A percentile compares a stretch with the other conserved stretches of the same genome.
phyloP scores from a whole-genome alignment of 495 filamentous ascomycete genomes.

The Tuber magnatum region DNA sequence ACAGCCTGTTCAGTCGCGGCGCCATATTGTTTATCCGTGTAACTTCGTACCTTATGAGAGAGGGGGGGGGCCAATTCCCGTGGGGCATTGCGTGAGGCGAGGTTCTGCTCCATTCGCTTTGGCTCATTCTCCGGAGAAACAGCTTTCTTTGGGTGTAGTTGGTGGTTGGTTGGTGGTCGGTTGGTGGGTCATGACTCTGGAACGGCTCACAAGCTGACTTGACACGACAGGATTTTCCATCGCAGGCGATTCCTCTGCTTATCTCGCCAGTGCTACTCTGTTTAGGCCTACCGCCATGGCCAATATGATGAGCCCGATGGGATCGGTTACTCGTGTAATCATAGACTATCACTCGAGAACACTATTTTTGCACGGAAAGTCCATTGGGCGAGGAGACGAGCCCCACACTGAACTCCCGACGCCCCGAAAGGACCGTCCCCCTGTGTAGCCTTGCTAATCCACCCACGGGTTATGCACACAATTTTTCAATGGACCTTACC shows the following conservation, averaged over 20 bases:
- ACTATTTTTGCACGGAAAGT: no score
- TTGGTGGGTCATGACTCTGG: not conserved
- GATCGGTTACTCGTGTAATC: not conserved
- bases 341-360: not conserved
- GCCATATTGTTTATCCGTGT: not conserved
- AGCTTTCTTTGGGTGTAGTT: no score
- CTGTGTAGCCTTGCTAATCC: no score
- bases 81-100: not conserved
- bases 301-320: not conserved
- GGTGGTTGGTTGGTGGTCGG: not conserved
- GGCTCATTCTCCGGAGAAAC: not conserved
- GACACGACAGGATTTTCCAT: not conserved
- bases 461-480: no score
- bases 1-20: not conserved
- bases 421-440: no score
- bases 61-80: not conserved
- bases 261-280: not conserved
- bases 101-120: not conserved
- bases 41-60: not conserved
- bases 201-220: not conserved
- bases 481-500: no score
- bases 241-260: not conserved
- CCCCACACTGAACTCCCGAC: no score
- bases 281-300: not conserved
- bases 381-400: no score